Evolutionary conservation across 2,329 filamentous ascomycete genomes (phyloP).

Genomic region (Arthroderma sp.): DNA sequence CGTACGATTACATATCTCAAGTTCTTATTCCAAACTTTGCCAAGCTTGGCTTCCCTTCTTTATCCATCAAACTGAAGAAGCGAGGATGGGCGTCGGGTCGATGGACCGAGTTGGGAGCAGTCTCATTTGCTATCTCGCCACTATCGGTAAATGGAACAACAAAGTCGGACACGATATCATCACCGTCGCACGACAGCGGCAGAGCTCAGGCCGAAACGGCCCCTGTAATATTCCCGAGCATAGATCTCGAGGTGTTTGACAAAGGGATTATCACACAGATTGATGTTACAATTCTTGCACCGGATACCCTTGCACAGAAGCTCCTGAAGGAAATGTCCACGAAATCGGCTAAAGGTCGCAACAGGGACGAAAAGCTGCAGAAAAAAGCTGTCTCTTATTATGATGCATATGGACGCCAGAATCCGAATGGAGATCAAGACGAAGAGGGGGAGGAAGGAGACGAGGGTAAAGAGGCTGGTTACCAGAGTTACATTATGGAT

Average conservation of each 20-base stretch:
- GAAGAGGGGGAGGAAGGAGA: background rate
- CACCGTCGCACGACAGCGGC: background rate
- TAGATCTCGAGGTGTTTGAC: constrained; percentile 22
- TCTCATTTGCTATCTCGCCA: constrained; percentile 39
- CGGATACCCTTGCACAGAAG: constrained; percentile 17
- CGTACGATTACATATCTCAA: constrained; percentile 44
- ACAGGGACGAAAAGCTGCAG: background rate
- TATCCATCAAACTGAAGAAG: constrained; percentile 33
- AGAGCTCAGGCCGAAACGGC: background rate
- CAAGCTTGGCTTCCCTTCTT: constrained; percentile 39
- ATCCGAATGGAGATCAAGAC: background rate
- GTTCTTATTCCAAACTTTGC: constrained; percentile 45
- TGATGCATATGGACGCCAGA: background rate
- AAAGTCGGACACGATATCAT: background rate
- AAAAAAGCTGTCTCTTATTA: background rate
- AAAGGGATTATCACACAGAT: constrained; percentile 26
- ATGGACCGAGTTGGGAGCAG: constrained; percentile 34
- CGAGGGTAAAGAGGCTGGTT: background rate
- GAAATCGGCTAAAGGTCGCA: background rate
- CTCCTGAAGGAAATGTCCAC: constrained; percentile 4
- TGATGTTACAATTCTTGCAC: constrained; percentile 31
- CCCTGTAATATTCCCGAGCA: constrained; percentile 20
- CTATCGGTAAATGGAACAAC: constrained; percentile 16
- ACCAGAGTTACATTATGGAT: background rate
- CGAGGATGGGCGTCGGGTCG: constrained; percentile 45